Conservation (phyloP, 345 rosid genomes). For the Draba incana region DNA sequence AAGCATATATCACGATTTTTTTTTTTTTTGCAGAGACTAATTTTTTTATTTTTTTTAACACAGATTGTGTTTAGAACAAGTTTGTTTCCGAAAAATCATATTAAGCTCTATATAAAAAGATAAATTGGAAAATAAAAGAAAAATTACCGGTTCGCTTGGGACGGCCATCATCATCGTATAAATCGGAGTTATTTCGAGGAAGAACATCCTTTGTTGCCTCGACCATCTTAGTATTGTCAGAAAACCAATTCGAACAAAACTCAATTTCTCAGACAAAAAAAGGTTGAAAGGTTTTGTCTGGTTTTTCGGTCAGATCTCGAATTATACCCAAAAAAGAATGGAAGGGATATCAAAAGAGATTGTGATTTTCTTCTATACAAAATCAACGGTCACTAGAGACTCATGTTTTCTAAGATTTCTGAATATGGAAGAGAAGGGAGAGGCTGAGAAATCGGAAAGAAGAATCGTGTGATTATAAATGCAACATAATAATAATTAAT, state of each 20-base stretch:
- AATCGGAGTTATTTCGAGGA: conserved; percentile 17
- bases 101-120: background rate
- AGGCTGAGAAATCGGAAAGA: background rate
- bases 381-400: conserved; percentile 22
- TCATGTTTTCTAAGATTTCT: conserved; percentile 16
- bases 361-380: background rate
- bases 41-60: no score
- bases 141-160: conserved; percentile 33
- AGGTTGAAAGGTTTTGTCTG: conserved; percentile 2
- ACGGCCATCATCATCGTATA: conserved; percentile 39
- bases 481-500: background rate
- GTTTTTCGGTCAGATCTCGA: conserved; percentile 13
- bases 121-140: background rate
- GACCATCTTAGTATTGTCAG: conserved; percentile 20
- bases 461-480: background rate
- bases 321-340: background rate
- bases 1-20: no score
- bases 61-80: no score
- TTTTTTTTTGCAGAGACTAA: background rate
- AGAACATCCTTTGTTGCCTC: conserved; percentile 28
- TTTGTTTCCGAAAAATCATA: no score
- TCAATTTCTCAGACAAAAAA: conserved; percentile 1
- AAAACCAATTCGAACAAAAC: background rate
- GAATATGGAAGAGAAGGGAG: conserved; percentile 10
- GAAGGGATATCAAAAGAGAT: background rate